Evolutionary conservation across 176 grass and related monocot genomes (phyloP).

Genomic region (Aegilops umbellulata): DNA sequence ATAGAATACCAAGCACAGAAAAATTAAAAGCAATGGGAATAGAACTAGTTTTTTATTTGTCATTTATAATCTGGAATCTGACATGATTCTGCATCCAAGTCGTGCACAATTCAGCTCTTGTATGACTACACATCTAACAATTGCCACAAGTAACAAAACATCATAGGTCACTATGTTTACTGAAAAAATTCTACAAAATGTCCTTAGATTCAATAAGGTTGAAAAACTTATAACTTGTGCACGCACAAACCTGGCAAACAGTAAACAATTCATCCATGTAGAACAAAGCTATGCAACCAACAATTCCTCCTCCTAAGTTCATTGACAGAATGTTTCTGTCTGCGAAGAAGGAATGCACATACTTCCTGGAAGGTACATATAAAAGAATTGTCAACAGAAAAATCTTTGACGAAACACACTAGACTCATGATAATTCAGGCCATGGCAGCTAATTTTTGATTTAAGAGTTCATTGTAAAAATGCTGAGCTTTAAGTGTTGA

Average conservation of each 20-base stretch:
- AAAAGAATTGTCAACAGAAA: slow-evolving; percentile 30
- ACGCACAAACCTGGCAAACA: slow-evolving; percentile 55
- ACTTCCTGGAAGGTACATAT: slow-evolving; percentile 52
- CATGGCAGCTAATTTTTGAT: neutral
- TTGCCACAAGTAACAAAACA: slow-evolving; percentile 9
- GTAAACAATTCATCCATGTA: slow-evolving; percentile 65
- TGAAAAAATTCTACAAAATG: neutral
- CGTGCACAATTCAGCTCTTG: neutral
- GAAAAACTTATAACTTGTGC: neutral
- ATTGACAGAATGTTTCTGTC: slow-evolving; percentile 50
- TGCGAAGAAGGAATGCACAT: slow-evolving; percentile 50
- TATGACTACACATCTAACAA: neutral
- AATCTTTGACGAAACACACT: slow-evolving; percentile 12
- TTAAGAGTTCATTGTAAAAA: neutral
- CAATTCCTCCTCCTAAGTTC: slow-evolving; percentile 40
- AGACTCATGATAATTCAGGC: neutral
- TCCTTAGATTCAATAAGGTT: neutral
- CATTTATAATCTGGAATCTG: slow-evolving; percentile 15
- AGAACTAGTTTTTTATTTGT: neutral
- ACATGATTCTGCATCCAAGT: slow-evolving; percentile 23
- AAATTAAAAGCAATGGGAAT: neutral
- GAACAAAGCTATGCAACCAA: slow-evolving; percentile 48
- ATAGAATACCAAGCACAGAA: slow-evolving; percentile 13
- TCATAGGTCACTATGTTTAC: neutral
- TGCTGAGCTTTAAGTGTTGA: neutral